Base-by-base conservation (phyloP, 306 rosid species). In the Cicer yamashitae region DNA sequence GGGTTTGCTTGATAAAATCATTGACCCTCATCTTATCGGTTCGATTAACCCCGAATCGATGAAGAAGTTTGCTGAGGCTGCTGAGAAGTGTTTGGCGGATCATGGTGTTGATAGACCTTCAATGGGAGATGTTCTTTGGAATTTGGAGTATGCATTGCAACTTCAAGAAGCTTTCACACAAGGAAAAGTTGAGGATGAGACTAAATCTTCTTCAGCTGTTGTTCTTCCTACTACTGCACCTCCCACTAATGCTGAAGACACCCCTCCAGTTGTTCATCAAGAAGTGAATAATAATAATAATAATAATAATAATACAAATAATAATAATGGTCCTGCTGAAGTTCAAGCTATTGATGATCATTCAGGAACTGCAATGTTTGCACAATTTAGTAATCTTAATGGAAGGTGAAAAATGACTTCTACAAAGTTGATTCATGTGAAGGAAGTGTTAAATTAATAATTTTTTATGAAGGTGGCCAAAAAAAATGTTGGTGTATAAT, bases 61-160 rank as follows among this genome's bases (percentile, higher is more conserved):
- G 91, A 88, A 81, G 82, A 88, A 88, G 56, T 85, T 79, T 62
- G 89, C 89, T 7, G 91, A 88, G 78, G 91, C 91, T 43, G 89
- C 89, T 7, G 91, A 88, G 80, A 88, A 88, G 56, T 88, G 91
- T n/a, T 77, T 88, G 68, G 89, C 89, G 7, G 91, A 88, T 14
- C 79, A 83, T 70, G 91, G 91, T 3, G 91, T 76, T 10, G 91
- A 88, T 22, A 86, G 91, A 71, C 91, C 91, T 53, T 76, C 91
- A 52, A 88, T 88, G 91, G 91, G 91, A 25, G 91, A 88, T 83
- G 91, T 88, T 14, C 71, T 88, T 20, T 88, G 91, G 91, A 85
- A 88, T 50, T 61, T 88, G 74, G 91, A 88, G 58, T 88, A 85
- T 77, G 88, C 91, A 30, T 67, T 88, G 80, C 91, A 88, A 63